Evolutionary conservation across 805 yeast genomes (phyloP).

Genomic region (Kuraishia piskuri): DNA sequence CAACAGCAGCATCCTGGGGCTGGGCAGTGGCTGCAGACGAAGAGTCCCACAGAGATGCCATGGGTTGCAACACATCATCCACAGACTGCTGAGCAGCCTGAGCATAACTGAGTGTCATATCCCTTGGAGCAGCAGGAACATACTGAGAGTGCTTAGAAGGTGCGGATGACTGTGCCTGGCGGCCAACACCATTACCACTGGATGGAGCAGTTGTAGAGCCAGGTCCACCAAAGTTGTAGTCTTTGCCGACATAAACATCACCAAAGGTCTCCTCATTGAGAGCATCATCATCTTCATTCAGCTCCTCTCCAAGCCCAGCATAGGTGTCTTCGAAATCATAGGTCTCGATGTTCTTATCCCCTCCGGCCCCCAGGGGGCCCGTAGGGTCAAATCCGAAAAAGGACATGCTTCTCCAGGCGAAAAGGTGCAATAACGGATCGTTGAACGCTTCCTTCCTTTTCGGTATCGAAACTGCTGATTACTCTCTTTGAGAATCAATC

Average conservation of each 20-base stretch:
- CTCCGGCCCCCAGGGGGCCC: constrained; percentile 25
- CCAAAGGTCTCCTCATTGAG: constrained; percentile 80
- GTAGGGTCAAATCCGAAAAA: constrained; percentile 58
- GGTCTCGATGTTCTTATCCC: constrained; percentile 23
- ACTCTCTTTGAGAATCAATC: too few species aligned
- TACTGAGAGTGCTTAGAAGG: constrained; percentile 14
- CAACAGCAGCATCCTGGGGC: constrained; percentile 13
- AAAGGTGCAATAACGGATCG: neutral
- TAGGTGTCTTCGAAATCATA: constrained; percentile 80
- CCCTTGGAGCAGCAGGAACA: constrained; percentile 14
- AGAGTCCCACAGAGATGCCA: constrained; percentile 63
- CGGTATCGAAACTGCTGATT: too few species aligned
- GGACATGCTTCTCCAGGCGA: constrained; percentile 37
- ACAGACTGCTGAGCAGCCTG: constrained; percentile 26
- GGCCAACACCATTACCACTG: neutral
- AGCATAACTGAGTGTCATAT: constrained; percentile 27
- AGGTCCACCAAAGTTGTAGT: constrained; percentile 45
- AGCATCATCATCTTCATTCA: constrained; percentile 66
- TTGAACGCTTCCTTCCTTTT: neutral
- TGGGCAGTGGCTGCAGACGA: constrained; percentile 9
- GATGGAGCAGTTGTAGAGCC: constrained; percentile 6
- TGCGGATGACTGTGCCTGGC: constrained; percentile 5
- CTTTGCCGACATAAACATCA: constrained; percentile 43
- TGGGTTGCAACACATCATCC: constrained; percentile 48
- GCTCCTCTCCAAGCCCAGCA: constrained; percentile 64